These are phyloP conservation scores for Penicillium mononematosum DNA, from an alignment of 495 filamentous ascomycete genomes.

Conservation along the genomic window DNA sequence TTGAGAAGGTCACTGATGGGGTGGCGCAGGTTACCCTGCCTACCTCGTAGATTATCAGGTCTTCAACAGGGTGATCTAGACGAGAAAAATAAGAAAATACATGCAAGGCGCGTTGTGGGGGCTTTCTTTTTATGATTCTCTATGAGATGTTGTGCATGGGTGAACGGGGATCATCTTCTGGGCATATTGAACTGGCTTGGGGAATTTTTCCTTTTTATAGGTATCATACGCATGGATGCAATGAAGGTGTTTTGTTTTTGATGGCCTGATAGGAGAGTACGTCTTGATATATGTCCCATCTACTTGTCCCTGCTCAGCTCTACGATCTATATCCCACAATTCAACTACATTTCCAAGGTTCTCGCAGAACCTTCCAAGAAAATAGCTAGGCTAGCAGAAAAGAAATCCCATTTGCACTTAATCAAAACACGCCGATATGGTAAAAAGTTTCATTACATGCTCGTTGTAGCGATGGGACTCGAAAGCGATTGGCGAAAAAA, in stretches of 20 bases:
- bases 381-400: conserved; percentile 7
- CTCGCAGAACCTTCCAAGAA: not conserved
- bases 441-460: conserved; percentile 32
- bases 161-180: conserved; percentile 7
- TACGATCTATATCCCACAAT: not conserved
- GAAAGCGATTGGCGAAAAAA: conserved; percentile 7
- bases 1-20: conserved; percentile 42
- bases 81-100: not conserved
- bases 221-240: conserved; percentile 8
- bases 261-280: not conserved
- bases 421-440: conserved; percentile 30
- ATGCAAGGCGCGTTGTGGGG: conserved; percentile 9
- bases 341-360: not conserved
- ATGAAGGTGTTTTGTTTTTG: conserved; percentile 8
- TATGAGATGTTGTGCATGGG: conserved; percentile 10
- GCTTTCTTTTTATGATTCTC: conserved; percentile 2
- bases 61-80: not conserved
- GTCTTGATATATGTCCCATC: not conserved
- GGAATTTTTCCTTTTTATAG: not conserved
- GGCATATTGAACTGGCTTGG: not conserved
- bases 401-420: conserved; percentile 24
- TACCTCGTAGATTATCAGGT: conserved; percentile 24
- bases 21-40: conserved; percentile 44
- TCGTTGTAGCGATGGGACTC: conserved; percentile 28
- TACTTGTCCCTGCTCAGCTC: not conserved